phyloP scores from a whole-genome alignment of 352 stramenopile species.

The Phytophthora megakarya region DNA sequence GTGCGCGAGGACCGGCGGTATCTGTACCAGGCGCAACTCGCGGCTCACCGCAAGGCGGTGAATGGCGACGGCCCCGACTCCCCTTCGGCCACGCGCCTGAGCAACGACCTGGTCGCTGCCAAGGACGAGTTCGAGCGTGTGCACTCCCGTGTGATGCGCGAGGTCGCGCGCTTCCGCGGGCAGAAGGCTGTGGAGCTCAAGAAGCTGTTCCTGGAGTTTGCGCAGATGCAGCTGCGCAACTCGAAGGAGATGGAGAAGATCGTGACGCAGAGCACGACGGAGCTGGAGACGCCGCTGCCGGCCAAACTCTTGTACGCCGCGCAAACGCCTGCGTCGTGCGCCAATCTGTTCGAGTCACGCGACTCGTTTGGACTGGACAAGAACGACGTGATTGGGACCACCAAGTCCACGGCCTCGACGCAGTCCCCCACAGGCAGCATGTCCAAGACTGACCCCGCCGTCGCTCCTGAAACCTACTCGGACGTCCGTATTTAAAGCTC shows the following conservation, averaged over 20 bases:
- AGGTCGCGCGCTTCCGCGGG: constrained; percentile 72
- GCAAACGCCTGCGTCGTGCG: constrained; percentile 35
- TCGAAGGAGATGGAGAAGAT: constrained; percentile 58
- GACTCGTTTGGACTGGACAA: constrained; percentile 49
- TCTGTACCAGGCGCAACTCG: constrained; percentile 79
- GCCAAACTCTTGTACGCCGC: constrained; percentile 46
- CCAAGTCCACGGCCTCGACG: constrained; percentile 38
- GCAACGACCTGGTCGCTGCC: constrained; percentile 60
- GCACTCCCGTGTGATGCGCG: constrained; percentile 74
- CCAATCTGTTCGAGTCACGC: constrained; percentile 45
- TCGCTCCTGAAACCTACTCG: constrained; percentile 41
- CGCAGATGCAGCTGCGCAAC: constrained; percentile 55
- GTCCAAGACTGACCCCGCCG: constrained; percentile 28
- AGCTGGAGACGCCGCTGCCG: constrained; percentile 53
- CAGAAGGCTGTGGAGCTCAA: constrained; percentile 79
- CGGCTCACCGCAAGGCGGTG: constrained; percentile 41
- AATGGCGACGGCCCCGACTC: constrained; percentile 39
- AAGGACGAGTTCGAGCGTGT: constrained; percentile 81
- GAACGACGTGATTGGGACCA: constrained; percentile 33
- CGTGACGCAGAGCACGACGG: constrained; percentile 44
- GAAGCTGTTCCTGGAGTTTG: constrained; percentile 76
- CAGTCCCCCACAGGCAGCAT: constrained; percentile 30
- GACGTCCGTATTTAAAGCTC: constrained; percentile 57
- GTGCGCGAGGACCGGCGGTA: constrained; percentile 82
- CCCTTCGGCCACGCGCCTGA: constrained; percentile 32